Base-by-base conservation (phyloP, 2,329 filamentous ascomycete species). In the Trichoderma simmonsii region DNA sequence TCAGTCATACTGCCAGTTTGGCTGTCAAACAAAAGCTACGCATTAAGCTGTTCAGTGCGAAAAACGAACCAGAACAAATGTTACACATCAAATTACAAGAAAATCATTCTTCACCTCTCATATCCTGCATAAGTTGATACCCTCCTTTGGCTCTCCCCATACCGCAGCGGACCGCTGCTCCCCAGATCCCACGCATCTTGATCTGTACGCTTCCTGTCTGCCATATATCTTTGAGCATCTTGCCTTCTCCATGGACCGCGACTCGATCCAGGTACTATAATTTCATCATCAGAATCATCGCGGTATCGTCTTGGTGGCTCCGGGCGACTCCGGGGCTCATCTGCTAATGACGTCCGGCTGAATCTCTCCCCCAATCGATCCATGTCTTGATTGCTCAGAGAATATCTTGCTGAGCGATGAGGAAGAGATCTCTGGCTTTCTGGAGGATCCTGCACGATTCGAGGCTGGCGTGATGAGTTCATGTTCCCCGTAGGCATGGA, bases 171-270 rank as follows among this genome's bases (percentile, higher is more conserved):
- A 30, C 28, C 28, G 4, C 15, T 24, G 5, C 36, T 48, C 0
- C 56, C 66, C 24, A 63, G 30, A 54, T 70, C 54, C 59, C 57
- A 48, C 30, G 59, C 36, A 48, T 70, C 67, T 30, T 63, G 67
- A 6, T 48, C 43, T 14, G 30, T 48, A 21, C 36, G 39, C 39
- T 34, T 57, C 2, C 57, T 62, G 3, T 21, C 11, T 12, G 43
- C 14, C 67, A 70, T 70, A 39, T 70, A 70, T 18, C 43, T 30
- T 12, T 70, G 67, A 28, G 67, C 59, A 26, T 64, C 60, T 51
- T 57, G 69, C n/a, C 59, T 54, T 36, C 48, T 26, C 67, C 67
- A 63, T 8, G 43, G 6, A 18, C 14, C n/a, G 15, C 39, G 32
- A 18, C 4, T 56, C 24, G 59, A 24, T 6, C n/a, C 28, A 26